Conservation (phyloP, 2,329 filamentous ascomycete genomes). For the Hymenoscyphus salicellus region DNA sequence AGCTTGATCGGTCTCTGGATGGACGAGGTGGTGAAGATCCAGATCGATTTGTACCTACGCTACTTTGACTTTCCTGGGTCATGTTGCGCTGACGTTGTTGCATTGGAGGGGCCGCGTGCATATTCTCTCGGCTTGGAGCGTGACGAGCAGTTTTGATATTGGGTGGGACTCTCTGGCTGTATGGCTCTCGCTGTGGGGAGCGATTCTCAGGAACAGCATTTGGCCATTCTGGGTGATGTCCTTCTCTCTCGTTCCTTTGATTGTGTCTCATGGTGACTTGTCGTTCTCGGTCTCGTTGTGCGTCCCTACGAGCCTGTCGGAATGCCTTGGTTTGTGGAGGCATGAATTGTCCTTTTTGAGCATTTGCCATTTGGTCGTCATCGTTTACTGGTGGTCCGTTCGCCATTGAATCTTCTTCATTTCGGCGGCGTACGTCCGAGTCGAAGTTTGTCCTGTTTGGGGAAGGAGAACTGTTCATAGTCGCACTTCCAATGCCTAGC, state of each 20-base stretch:
- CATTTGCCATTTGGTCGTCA: not conserved
- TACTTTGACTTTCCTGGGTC: conserved; percentile 21
- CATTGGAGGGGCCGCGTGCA: conserved; percentile 29
- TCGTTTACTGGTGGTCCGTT: conserved; percentile 8
- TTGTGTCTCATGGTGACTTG: conserved; percentile 30
- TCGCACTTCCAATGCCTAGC: conserved; percentile 51
- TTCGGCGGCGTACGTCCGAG: conserved; percentile 27
- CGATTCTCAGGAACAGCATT: conserved; percentile 18
- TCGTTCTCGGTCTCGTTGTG: conserved; percentile 34
- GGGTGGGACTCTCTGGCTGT: conserved; percentile 21
- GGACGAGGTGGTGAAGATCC: conserved; percentile 28
- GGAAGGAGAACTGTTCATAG: conserved; percentile 42
- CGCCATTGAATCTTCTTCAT: conserved; percentile 29
- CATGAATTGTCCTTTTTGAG: conserved; percentile 11
- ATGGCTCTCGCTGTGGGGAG: conserved; percentile 17
- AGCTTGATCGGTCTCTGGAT: conserved; percentile 34
- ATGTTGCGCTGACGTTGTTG: conserved; percentile 23
- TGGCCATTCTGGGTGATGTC: conserved; percentile 21
- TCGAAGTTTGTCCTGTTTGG: conserved; percentile 38
- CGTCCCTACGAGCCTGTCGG: conserved; percentile 33
- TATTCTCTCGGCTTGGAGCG: conserved; percentile 27
- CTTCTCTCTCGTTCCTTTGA: conserved; percentile 19
- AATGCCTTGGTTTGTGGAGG: conserved; percentile 32
- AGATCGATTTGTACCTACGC: conserved; percentile 23
- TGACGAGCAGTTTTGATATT: conserved; percentile 24